A percentile compares a stretch with the other conserved stretches of the same genome.
These are phyloP conservation scores for Actinomortierella wolfii DNA, from an alignment of 371 early-diverging fungal species.

Conservation along the genomic window DNA sequence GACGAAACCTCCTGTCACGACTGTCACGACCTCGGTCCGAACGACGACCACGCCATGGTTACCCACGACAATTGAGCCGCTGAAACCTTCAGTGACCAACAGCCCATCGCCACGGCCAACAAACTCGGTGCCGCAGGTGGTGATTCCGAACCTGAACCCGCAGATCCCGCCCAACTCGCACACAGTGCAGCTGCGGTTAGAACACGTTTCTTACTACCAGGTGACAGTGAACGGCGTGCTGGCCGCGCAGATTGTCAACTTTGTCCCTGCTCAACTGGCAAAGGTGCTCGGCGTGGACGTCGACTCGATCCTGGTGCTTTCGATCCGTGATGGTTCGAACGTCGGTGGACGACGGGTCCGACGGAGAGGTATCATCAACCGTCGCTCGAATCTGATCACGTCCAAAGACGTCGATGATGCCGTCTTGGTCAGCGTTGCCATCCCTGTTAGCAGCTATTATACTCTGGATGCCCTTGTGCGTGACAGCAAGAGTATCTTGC, in stretches of 20 bases:
- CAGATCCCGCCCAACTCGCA: constrained; percentile 22
- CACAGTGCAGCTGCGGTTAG: constrained; percentile 27
- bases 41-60: constrained; percentile 34
- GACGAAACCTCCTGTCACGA: not conserved
- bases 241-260: constrained; percentile 39
- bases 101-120: constrained; percentile 27
- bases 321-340: constrained; percentile 24
- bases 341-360: not conserved
- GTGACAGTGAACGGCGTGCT: constrained; percentile 34
- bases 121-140: constrained; percentile 34
- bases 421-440: constrained; percentile 21
- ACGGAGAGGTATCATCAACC: constrained; percentile 4
- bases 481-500: constrained; percentile 10
- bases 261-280: constrained; percentile 30
- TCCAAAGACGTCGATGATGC: constrained; percentile 17
- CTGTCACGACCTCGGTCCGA: constrained; percentile 12
- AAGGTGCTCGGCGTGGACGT: constrained; percentile 18
- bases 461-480: constrained; percentile 9
- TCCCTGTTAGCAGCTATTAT: constrained; percentile 24
- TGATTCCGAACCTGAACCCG: constrained; percentile 32
- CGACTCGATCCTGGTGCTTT: constrained; percentile 19
- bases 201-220: constrained; percentile 42
- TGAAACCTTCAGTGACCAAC: constrained; percentile 17
- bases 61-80: constrained; percentile 29
- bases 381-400: constrained; percentile 22